These are phyloP conservation scores for Argentina anserina DNA, from an alignment of 306 rosid species.

Conservation along the genomic window DNA sequence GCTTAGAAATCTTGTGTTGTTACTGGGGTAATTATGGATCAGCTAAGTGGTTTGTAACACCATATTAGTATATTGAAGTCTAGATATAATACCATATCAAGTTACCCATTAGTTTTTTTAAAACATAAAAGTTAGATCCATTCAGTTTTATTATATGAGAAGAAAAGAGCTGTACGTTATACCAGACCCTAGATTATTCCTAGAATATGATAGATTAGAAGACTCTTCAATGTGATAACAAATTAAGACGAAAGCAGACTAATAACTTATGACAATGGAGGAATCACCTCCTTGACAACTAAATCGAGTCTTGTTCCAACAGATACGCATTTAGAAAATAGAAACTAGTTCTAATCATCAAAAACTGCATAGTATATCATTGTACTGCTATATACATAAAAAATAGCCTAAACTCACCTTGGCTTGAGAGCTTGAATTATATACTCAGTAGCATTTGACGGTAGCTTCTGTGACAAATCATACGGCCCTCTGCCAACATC, in stretches of 20 bases:
- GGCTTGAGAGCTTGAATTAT: slow-evolving; percentile 69
- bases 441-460: slow-evolving; percentile 58
- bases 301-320: no score
- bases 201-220: background rate
- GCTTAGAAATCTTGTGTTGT: background rate
- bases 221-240: background rate
- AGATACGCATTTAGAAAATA: background rate
- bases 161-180: background rate
- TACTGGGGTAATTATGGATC: background rate
- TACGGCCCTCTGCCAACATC: slow-evolving; percentile 39
- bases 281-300: background rate
- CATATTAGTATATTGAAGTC: background rate
- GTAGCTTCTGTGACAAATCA: slow-evolving; percentile 45
- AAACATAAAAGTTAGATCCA: no score
- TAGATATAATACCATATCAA: background rate
- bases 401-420: slow-evolving; percentile 46
- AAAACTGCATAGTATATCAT: background rate
- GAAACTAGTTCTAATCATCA: background rate
- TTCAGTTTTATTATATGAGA: background rate
- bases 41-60: background rate
- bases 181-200: background rate
- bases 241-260: background rate
- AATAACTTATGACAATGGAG: background rate
- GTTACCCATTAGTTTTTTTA: background rate
- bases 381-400: background rate